Evolutionary conservation across 164 flowering plant species (phyloP).

Genomic region (Berberis vulgaris): DNA sequence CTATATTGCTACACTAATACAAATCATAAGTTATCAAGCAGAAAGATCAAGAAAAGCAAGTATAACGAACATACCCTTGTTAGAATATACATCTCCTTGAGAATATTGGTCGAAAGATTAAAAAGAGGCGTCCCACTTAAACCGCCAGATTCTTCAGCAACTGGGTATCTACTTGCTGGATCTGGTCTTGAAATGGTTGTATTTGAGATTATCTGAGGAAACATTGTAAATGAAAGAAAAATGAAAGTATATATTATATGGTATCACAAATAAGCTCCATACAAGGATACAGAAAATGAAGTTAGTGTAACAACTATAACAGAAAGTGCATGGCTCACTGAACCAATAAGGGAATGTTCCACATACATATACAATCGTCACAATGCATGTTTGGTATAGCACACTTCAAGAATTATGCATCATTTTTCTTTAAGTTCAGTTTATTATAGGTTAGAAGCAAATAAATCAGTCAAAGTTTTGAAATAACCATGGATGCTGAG

Average conservation of each 20-base stretch:
- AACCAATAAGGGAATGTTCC: too few relatives aligned
- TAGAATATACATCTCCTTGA: slow-evolving; percentile 83
- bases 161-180: slow-evolving; percentile 43
- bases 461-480: too few relatives aligned
- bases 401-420: too few relatives aligned
- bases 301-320: too few relatives aligned
- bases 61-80: slow-evolving; percentile 57
- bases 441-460: too few relatives aligned
- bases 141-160: slow-evolving; percentile 81
- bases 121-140: slow-evolving; percentile 95
- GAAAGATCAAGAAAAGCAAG: not conserved
- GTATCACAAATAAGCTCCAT: not conserved
- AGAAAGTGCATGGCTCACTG: too few relatives aligned
- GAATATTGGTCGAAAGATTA: slow-evolving; percentile 58
- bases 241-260: not conserved
- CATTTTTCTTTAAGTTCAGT: too few relatives aligned
- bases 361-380: too few relatives aligned
- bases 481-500: too few relatives aligned
- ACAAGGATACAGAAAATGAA: too few relatives aligned
- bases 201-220: slow-evolving; percentile 79
- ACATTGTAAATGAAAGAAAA: not conserved
- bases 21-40: not conserved
- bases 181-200: slow-evolving; percentile 94
- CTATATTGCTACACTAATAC: too few relatives aligned
- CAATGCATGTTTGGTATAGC: too few relatives aligned